Base-by-base conservation (phyloP, 768 basidiomycete genomes). In the Trametes elegans region DNA sequence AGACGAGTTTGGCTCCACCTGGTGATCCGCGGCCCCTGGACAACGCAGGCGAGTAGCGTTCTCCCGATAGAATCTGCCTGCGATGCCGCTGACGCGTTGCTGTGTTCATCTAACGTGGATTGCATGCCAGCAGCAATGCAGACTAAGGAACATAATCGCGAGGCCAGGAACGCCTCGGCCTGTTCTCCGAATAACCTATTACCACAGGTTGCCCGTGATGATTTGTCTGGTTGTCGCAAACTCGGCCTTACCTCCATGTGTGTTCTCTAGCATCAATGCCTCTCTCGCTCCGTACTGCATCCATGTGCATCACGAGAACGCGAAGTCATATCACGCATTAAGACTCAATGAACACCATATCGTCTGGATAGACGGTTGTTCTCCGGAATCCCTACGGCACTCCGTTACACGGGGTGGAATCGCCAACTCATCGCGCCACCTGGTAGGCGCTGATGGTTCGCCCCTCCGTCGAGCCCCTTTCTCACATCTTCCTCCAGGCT, bases 391-490 rank as follows among this genome's bases (percentile, higher is more conserved):
- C 8, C 19, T 23, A 14, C 35, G 8, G 9, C 19, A 21, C 18
- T 16, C 10, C 21, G 16, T 35, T 7, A 48, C 11, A 43, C 34
- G 18, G 27, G 11, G 14, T 9, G 27, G 14, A 27, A 50, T 50
- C 49, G 42, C 42, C 4, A 23, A 31, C n/a, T n/a, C n/a, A n/a
- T n/a, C n/a, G n/a, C 11, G 34, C 40, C 28, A 27, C 32, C 16
- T 38, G 19, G 23, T 41, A 39, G 6, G 29, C 59, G 9, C 55
- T 53, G 5, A 54, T 60, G 40, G 34, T 71, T 59, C 66, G 57
- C 21, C 76, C 85, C 23, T 83, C 84, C 7, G 74, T 78, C 29
- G 83, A 85, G 67, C 73, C 84, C 6, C 72, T 85, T 26, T 76
- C 82, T 0, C 74, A 79, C 47, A 78, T 86, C 54, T 83, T 86